phyloP scores from a whole-genome alignment of 2,329 filamentous ascomycete genomes.

The Penicillium sp. region DNA sequence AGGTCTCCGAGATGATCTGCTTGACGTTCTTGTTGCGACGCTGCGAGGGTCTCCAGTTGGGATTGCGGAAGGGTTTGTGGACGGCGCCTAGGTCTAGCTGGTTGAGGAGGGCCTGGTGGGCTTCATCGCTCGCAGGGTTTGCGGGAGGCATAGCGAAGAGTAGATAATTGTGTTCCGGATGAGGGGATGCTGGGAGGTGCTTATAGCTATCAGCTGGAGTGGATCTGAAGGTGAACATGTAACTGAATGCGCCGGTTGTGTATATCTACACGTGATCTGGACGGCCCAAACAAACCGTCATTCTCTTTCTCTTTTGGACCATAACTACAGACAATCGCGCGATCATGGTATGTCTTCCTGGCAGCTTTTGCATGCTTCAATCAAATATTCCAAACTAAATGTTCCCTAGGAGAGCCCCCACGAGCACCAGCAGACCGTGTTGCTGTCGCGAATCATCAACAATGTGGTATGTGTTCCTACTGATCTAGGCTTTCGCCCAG shows the following conservation, averaged over 20 bases:
- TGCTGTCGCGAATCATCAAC: constrained; percentile 91
- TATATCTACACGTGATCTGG: too few relatives aligned
- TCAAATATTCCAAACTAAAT: neutral
- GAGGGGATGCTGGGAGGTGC: too few relatives aligned
- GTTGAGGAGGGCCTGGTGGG: constrained; percentile 81
- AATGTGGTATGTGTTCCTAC: constrained; percentile 68
- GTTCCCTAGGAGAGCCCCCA: constrained; percentile 78
- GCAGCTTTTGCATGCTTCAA: too few relatives aligned
- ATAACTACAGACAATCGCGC: too few relatives aligned
- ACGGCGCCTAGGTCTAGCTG: constrained; percentile 83
- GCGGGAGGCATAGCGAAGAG: constrained; percentile 50
- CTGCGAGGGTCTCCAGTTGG: constrained; percentile 83
- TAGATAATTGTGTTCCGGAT: too few relatives aligned
- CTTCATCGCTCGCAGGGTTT: constrained; percentile 67
- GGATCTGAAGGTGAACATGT: too few relatives aligned
- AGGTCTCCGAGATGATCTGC: constrained; percentile 83
- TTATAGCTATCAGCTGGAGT: too few relatives aligned
- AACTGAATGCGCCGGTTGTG: too few relatives aligned
- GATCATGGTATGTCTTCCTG: constrained; percentile 3
- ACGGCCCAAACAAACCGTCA: too few relatives aligned
- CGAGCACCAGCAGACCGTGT: constrained; percentile 90
- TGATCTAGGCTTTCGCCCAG: neutral
- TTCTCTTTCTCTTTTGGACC: too few relatives aligned
- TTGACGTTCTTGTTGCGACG: constrained; percentile 99
- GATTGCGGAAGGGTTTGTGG: constrained; percentile 84